Conservation (phyloP, 2,329 filamentous ascomycete genomes). For the Trichophyton equinum region DNA sequence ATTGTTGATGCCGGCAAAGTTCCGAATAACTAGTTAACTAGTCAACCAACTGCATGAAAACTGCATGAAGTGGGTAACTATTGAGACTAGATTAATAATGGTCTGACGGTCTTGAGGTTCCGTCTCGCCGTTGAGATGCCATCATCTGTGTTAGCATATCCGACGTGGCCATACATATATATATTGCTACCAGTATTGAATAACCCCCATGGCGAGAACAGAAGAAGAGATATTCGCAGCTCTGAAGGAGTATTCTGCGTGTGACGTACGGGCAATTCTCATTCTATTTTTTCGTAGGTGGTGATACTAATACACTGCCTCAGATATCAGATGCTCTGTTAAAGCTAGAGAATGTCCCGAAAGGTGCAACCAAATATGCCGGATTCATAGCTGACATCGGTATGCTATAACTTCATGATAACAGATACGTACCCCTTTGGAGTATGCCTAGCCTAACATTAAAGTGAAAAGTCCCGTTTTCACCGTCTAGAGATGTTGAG, state of each 20-base stretch:
- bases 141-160: not conserved
- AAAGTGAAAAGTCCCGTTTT: slow-evolving; percentile 22
- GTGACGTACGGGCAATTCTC: slow-evolving; percentile 25
- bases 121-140: not conserved
- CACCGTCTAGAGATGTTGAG: slow-evolving; percentile 22
- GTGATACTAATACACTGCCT: not conserved
- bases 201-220: not conserved
- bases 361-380: slow-evolving; percentile 42
- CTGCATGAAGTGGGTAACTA: too few species aligned
- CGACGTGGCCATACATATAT: not conserved
- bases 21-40: too few species aligned
- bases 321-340: slow-evolving; percentile 61
- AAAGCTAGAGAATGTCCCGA: slow-evolving; percentile 43
- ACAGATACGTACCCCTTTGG: not conserved
- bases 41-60: too few species aligned
- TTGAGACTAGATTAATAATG: too few species aligned
- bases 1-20: too few species aligned
- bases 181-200: not conserved
- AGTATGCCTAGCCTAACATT: not conserved
- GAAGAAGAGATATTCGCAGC: slow-evolving; percentile 21
- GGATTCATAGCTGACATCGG: slow-evolving; percentile 55
- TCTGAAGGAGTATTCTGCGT: slow-evolving; percentile 30
- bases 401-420: slow-evolving; percentile 19
- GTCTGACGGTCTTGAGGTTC: not conserved
- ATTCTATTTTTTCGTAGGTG: not conserved